Evolutionary conservation across 306 rosid species (phyloP).

Genomic region (Boehmeria nivea): DNA sequence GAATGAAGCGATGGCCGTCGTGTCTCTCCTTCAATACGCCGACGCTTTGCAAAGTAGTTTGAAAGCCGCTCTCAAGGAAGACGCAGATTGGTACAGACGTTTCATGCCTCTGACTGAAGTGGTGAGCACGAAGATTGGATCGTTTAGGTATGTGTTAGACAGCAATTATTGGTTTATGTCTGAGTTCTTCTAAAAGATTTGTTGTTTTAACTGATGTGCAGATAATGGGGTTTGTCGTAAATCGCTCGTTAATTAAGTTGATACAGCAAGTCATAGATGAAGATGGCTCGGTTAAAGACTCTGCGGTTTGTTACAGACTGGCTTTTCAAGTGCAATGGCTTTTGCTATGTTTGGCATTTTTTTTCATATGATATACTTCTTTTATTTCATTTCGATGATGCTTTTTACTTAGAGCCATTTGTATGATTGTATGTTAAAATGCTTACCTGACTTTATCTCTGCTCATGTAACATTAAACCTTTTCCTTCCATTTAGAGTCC

Average conservation of each 20-base stretch:
- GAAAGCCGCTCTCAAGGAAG: constrained; percentile 63
- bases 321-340: not conserved
- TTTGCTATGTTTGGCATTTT: constrained; percentile 13
- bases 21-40: constrained; percentile 55
- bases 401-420: constrained; percentile 11
- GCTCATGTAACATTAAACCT: no score
- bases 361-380: not conserved
- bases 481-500: constrained; percentile 47
- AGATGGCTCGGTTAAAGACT: constrained; percentile 81
- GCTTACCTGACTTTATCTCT: not conserved
- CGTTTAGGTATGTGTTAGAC: constrained; percentile 14
- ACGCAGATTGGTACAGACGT: constrained; percentile 61
- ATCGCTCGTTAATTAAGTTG: constrained; percentile 58
- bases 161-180: constrained; percentile 5
- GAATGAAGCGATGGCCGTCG: constrained; percentile 59
- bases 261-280: constrained; percentile 75
- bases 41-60: constrained; percentile 63
- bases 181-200: constrained; percentile 15
- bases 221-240: constrained; percentile 62
- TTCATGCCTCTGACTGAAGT: constrained; percentile 84
- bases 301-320: constrained; percentile 70
- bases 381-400: not conserved
- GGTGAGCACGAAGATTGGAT: constrained; percentile 39
- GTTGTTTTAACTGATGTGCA: constrained; percentile 30
- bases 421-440: constrained; percentile 4